Evolutionary conservation across 345 rosid species (phyloP).

Genomic region (Syzygium grande): DNA sequence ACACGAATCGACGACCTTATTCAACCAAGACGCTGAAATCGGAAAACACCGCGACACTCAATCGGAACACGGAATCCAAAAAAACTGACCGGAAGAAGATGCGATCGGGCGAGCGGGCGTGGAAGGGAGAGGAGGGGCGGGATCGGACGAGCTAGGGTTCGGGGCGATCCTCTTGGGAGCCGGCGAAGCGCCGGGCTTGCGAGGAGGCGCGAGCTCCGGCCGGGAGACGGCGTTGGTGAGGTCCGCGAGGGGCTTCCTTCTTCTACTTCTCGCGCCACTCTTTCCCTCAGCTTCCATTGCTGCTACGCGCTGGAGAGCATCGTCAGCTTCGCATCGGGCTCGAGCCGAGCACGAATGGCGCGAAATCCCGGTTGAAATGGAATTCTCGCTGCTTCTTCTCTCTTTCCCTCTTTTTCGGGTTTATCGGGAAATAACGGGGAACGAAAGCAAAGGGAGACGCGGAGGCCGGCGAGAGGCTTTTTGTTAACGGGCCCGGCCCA

Average conservation of each 20-base stretch:
- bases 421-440: background rate
- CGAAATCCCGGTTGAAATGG: background rate
- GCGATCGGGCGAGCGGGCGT: background rate
- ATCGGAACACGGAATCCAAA: background rate
- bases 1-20: background rate
- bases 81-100: background rate
- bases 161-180: background rate
- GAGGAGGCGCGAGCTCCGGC: background rate
- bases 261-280: background rate
- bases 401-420: background rate
- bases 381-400: background rate
- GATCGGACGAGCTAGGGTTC: background rate
- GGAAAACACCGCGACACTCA: background rate
- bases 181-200: background rate
- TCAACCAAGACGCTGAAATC: background rate
- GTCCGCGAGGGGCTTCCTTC: conserved; percentile 13
- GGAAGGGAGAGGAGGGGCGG: background rate
- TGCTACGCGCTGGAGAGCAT: background rate
- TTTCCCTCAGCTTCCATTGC: background rate
- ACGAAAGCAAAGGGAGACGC: background rate
- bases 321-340: background rate
- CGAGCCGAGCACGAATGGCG: background rate
- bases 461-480: background rate
- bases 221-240: conserved; percentile 19
- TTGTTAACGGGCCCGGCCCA: background rate